Conservation (phyloP, 2,329 filamentous ascomycete species). For the Trichoderma oligosporum region DNA sequence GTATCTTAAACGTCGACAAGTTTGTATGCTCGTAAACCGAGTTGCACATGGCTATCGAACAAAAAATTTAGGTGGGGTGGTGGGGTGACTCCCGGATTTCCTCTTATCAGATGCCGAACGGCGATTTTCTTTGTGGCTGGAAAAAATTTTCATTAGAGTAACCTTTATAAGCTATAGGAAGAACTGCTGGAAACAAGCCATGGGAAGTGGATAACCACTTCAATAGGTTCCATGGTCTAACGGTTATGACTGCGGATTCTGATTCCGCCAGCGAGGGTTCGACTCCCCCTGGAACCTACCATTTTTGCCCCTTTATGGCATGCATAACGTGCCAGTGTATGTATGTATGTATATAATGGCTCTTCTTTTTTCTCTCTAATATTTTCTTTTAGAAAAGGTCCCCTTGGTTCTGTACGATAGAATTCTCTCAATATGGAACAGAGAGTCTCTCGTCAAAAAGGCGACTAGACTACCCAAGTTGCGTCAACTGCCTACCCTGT, state of each 20-base stretch:
- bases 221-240: constrained; percentile 36
- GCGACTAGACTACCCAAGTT: no score
- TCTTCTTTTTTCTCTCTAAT: background rate
- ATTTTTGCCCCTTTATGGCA: constrained; percentile 15
- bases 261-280: constrained; percentile 39
- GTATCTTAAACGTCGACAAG: background rate
- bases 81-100: constrained; percentile 11
- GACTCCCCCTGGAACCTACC: constrained; percentile 35
- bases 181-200: constrained; percentile 17
- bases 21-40: constrained; percentile 1
- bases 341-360: no score
- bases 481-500: no score
- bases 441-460: no score
- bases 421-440: no score
- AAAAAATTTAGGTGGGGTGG: constrained; percentile 37
- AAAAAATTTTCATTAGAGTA: background rate
- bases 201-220: constrained; percentile 29
- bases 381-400: no score
- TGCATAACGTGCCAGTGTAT: background rate
- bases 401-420: no score
- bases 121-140: background rate
- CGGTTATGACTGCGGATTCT: constrained; percentile 38
- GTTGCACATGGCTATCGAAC: constrained; percentile 22
- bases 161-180: constrained; percentile 3
- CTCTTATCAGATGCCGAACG: constrained; percentile 16